phyloP scores from a whole-genome alignment of 768 basidiomycete genomes.

The Lactarius pseudohatsudake region DNA sequence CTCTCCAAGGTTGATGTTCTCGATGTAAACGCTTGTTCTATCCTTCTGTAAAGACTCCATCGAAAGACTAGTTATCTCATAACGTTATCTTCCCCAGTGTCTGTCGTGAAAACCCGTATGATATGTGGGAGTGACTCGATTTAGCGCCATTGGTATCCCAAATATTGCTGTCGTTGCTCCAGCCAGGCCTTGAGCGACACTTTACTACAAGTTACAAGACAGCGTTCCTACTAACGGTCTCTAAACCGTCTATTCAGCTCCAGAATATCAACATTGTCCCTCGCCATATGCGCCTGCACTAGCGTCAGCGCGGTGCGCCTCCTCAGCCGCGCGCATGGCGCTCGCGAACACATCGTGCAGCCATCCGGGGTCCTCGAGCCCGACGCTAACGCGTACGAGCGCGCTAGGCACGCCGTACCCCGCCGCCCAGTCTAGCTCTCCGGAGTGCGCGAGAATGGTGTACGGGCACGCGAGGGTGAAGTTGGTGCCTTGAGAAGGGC shows the following conservation, averaged over 20 bases:
- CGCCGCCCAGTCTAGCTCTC: conserved; percentile 90
- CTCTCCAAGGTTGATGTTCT: too few species aligned
- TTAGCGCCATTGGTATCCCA: not conserved
- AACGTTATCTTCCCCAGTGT: too few species aligned
- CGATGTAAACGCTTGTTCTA: too few species aligned
- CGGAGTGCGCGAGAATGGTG: conserved; percentile 87
- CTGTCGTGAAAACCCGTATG: too few species aligned
- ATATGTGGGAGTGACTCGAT: too few species aligned
- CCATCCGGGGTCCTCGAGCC: conserved; percentile 68
- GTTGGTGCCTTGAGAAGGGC: conserved; percentile 91
- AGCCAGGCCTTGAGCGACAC: too few species aligned
- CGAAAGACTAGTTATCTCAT: too few species aligned
- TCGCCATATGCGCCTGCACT: conserved; percentile 8
- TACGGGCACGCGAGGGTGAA: conserved; percentile 95
- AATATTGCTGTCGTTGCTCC: not conserved
- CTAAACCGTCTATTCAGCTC: not conserved
- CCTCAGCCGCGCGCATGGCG: conserved; percentile 77
- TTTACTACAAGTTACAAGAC: not conserved
- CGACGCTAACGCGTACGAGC: conserved; percentile 88
- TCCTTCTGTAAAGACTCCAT: not conserved
- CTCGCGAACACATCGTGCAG: conserved; percentile 58
- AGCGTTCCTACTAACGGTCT: not conserved
- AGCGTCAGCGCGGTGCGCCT: conserved; percentile 18
- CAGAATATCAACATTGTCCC: not conserved
- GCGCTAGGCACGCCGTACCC: conserved; percentile 80